Percentiles rank a stretch among this genome's conserved stretches.
phyloP scores from a whole-genome alignment of 345 rosid species.

The Salix koriyanagi region DNA sequence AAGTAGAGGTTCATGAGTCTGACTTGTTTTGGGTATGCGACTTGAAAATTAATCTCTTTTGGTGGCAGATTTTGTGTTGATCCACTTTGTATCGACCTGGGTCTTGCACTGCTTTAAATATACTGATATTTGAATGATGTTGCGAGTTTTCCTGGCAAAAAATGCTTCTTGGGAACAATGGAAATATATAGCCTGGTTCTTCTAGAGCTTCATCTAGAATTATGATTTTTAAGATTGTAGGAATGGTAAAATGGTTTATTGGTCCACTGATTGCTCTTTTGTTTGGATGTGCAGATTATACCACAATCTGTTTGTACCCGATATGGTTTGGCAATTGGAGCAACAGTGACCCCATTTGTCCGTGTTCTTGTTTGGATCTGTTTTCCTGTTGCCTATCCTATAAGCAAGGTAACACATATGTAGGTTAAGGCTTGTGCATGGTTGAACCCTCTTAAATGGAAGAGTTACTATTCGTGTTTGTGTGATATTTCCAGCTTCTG shows the following conservation, averaged over 20 bases:
- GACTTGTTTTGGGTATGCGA: neutral
- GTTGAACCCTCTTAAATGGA: neutral
- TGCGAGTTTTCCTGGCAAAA: neutral
- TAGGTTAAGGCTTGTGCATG: constrained; percentile 1
- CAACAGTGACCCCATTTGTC: constrained; percentile 77
- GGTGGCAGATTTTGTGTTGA: neutral
- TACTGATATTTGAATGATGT: neutral
- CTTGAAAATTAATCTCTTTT: neutral
- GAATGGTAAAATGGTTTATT: neutral
- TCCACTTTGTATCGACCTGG: neutral
- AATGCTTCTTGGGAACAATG: neutral
- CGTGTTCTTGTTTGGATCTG: constrained; percentile 86
- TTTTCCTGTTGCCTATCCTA: constrained; percentile 88
- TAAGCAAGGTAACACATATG: constrained; percentile 69
- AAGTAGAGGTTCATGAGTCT: neutral
- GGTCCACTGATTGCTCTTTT: constrained; percentile 5
- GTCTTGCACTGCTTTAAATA: neutral
- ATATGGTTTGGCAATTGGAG: constrained; percentile 93
- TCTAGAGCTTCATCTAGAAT: neutral
- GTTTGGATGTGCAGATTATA: constrained; percentile 57
- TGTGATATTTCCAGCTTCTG: constrained; percentile 50
- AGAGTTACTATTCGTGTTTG: neutral
- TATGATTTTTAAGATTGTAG: constrained; percentile 3
- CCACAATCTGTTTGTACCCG: constrained; percentile 94
- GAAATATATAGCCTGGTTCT: neutral